phyloP scores from a whole-genome alignment of 176 grass and related monocot species.

The Aechmea fasciata region DNA sequence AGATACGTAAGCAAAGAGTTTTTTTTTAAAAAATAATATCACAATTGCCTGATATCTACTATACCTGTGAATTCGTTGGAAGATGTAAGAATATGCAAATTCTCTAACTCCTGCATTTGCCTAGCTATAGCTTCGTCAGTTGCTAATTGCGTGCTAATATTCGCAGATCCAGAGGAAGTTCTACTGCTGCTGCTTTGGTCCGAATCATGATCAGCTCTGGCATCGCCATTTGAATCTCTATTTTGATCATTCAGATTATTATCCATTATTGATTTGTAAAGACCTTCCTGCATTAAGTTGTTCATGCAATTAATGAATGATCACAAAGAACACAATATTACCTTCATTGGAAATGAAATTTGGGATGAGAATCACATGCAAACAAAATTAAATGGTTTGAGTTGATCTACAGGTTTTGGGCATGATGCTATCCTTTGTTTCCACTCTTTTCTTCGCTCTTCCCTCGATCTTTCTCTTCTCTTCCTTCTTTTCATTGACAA shows the following conservation, averaged over 20 bases:
- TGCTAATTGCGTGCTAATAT: conserved; percentile 28
- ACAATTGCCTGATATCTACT: neutral
- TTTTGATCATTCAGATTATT: conserved; percentile 6
- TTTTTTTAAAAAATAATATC: no score
- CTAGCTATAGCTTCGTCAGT: conserved; percentile 38
- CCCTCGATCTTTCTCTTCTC: no score
- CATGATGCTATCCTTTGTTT: no score
- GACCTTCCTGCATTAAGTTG: conserved; percentile 19
- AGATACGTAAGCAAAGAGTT: no score
- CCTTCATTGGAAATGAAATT: no score
- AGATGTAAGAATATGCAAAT: conserved; percentile 13
- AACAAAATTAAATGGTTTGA: no score
- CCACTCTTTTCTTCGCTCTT: no score
- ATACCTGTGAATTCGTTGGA: conserved; percentile 24
- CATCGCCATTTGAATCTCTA: conserved; percentile 15
- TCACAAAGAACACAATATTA: neutral
- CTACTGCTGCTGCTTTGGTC: conserved; percentile 29
- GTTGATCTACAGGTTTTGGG: no score
- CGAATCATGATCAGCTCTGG: conserved; percentile 15
- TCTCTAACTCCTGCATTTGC: conserved; percentile 47
- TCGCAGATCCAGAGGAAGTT: conserved; percentile 16
- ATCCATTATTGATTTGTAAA: conserved; percentile 31
- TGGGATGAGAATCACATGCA: no score
- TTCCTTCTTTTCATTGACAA: no score
- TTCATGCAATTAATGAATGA: neutral